Percentiles rank a stretch among this genome's conserved stretches.
Evolutionary conservation across 805 yeast genomes (phyloP).

Genomic region (Starmerella sp.): DNA sequence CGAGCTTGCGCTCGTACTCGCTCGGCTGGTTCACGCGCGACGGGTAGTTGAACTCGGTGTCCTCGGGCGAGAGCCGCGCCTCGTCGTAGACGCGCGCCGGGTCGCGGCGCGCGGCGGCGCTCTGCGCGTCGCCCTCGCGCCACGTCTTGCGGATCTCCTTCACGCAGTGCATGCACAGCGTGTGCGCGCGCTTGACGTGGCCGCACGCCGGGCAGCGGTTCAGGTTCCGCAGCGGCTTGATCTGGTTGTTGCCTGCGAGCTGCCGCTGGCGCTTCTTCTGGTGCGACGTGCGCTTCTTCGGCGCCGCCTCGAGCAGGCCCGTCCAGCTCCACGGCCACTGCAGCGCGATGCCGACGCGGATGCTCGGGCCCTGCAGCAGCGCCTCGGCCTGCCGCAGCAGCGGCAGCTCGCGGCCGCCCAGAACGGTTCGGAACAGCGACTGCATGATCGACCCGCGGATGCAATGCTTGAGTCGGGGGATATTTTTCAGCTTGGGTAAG

Average conservation of each 20-base stretch:
- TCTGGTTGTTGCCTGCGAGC: slow-evolving; percentile 70
- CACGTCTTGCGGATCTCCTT: slow-evolving; percentile 67
- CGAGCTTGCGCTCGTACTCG: slow-evolving; percentile 36
- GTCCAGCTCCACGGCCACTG: slow-evolving; percentile 17
- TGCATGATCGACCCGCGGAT: not conserved
- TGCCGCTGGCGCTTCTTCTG: slow-evolving; percentile 74
- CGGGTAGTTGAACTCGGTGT: slow-evolving; percentile 23
- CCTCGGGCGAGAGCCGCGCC: slow-evolving; percentile 13
- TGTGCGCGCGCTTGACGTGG: slow-evolving; percentile 76
- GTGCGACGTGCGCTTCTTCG: slow-evolving; percentile 87
- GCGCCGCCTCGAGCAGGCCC: slow-evolving; percentile 58
- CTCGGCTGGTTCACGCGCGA: slow-evolving; percentile 24
- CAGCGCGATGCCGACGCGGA: slow-evolving; percentile 8
- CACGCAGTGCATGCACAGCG: slow-evolving; percentile 87
- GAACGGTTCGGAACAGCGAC: slow-evolving; percentile 13
- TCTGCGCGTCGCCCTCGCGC: slow-evolving; percentile 32
- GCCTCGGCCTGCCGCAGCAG: not conserved
- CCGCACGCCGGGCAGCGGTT: slow-evolving; percentile 96
- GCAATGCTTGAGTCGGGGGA: not conserved
- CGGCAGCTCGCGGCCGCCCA: slow-evolving; percentile 3
- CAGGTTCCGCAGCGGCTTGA: slow-evolving; percentile 61
- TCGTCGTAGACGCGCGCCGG: slow-evolving; percentile 23
- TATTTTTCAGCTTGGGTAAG: slow-evolving; percentile 5
- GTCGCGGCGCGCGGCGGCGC: slow-evolving; percentile 16
- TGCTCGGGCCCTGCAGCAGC: not conserved